Conservation (phyloP, 2,329 filamentous ascomycete species). For the Ascocoryne sarcoides region DNA sequence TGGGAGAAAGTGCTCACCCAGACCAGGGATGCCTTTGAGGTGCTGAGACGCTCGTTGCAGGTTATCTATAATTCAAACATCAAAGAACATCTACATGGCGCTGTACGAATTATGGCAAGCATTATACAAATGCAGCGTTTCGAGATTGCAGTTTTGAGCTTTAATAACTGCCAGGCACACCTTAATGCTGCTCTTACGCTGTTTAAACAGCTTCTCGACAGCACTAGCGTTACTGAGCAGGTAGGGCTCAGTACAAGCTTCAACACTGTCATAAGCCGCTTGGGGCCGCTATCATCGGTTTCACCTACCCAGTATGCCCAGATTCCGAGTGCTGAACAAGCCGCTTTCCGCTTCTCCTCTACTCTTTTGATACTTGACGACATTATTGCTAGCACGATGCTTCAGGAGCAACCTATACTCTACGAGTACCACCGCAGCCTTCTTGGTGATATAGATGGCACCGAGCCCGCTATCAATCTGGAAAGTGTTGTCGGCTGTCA, state of each 20-base stretch:
- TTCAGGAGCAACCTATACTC: slow-evolving; percentile 35
- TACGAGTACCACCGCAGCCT: slow-evolving; percentile 34
- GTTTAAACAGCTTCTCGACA: slow-evolving; percentile 34
- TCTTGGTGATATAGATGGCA: slow-evolving; percentile 23
- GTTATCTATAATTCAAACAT: slow-evolving; percentile 20
- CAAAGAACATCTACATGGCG: slow-evolving; percentile 18
- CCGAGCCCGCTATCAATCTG: slow-evolving; percentile 33
- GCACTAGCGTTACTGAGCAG: slow-evolving; percentile 7
- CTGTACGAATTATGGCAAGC: slow-evolving; percentile 37
- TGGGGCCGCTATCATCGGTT: slow-evolving; percentile 10
- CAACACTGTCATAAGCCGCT: slow-evolving; percentile 10
- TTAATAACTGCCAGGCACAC: slow-evolving; percentile 42
- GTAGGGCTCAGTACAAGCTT: slow-evolving; percentile 4
- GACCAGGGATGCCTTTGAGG: slow-evolving; percentile 32
- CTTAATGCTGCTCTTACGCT: slow-evolving; percentile 42
- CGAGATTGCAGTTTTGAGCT: slow-evolving; percentile 39
- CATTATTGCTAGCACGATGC: slow-evolving; percentile 40
- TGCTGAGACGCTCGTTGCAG: slow-evolving; percentile 33
- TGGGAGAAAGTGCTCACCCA: slow-evolving; percentile 30
- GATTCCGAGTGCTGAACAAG: slow-evolving; percentile 36
- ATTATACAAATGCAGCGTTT: slow-evolving; percentile 46
- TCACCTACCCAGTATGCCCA: slow-evolving; percentile 8
- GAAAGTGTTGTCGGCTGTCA: slow-evolving; percentile 44
- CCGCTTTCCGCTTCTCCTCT: slow-evolving; percentile 43
- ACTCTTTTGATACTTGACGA: slow-evolving; percentile 41